Evolutionary conservation across 164 flowering plant genomes (phyloP).

Genomic region (Stephania cephalantha): DNA sequence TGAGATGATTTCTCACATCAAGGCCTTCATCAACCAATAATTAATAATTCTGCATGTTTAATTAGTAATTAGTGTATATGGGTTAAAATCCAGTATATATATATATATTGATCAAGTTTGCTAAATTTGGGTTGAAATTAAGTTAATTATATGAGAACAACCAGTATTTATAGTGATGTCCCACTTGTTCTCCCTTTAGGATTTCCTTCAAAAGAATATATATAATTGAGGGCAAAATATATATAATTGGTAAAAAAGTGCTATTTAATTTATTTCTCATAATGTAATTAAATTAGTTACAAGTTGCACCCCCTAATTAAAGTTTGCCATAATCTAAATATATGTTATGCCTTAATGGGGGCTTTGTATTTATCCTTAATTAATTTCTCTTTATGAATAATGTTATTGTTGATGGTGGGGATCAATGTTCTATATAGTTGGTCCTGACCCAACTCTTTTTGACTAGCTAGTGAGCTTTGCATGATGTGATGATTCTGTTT

Average conservation of each 20-base stretch:
- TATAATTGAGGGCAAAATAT: background rate
- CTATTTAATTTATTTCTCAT: too few relatives aligned
- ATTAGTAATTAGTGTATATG: background rate
- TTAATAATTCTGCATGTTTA: background rate
- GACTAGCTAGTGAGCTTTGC: background rate
- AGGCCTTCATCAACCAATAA: constrained; percentile 23
- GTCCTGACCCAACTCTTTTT: constrained; percentile 2
- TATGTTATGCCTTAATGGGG: too few relatives aligned
- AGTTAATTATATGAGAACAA: background rate
- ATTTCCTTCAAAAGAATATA: background rate
- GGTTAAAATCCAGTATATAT: background rate
- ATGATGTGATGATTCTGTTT: background rate
- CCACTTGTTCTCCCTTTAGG: background rate
- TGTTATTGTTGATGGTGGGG: background rate
- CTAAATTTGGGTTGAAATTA: background rate
- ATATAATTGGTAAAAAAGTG: too few relatives aligned
- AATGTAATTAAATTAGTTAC: too few relatives aligned
- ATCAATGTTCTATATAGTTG: background rate
- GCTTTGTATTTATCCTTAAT: too few relatives aligned
- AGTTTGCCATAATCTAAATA: too few relatives aligned
- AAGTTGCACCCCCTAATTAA: too few relatives aligned
- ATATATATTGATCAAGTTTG: background rate
- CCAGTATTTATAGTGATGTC: background rate
- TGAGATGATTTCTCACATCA: constrained; percentile 40
- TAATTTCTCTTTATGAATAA: too few relatives aligned